phyloP scores from a whole-genome alignment of 2,329 filamentous ascomycete species.

The Aspergillus chevalieri region DNA sequence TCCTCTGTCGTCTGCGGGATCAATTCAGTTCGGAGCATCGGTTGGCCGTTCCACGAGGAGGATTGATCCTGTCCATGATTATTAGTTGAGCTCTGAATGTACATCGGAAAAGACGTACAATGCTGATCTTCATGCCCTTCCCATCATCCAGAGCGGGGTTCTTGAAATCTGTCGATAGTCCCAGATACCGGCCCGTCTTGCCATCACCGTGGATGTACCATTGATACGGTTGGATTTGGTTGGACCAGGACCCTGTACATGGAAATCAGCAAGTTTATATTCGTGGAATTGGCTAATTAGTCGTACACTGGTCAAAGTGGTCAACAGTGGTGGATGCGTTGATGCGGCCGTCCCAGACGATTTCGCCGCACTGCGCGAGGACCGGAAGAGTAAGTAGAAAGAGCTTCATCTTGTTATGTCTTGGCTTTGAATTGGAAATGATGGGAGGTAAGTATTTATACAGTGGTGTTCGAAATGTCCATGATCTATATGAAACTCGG shows the following conservation, averaged over 20 bases:
- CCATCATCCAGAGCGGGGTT: constrained; percentile 59
- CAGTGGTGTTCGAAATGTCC: not conserved
- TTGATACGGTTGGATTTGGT: constrained; percentile 64
- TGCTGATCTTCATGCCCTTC: constrained; percentile 64
- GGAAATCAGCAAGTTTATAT: not conserved
- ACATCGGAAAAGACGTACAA: constrained; percentile 29
- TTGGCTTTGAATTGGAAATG: no score
- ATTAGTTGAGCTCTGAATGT: constrained; percentile 31
- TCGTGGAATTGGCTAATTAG: not conserved
- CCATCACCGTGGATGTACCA: constrained; percentile 68
- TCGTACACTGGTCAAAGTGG: constrained; percentile 21
- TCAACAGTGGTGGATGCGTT: constrained; percentile 16
- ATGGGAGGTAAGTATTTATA: not conserved
- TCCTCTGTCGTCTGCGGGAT: constrained; percentile 63
- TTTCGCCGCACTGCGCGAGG: constrained; percentile 15
- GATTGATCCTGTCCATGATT: constrained; percentile 22
- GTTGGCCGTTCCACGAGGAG: constrained; percentile 66
- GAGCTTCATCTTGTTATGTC: not conserved
- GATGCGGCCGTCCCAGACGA: constrained; percentile 24
- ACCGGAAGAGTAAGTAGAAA: not conserved
- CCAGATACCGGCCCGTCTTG: constrained; percentile 50
- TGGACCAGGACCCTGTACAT: constrained; percentile 56
- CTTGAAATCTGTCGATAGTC: constrained; percentile 55
- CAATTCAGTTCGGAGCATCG: constrained; percentile 66
- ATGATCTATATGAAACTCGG: not conserved